Conservation (phyloP, 805 yeast species). For the Metschnikowia gruessii region DNA sequence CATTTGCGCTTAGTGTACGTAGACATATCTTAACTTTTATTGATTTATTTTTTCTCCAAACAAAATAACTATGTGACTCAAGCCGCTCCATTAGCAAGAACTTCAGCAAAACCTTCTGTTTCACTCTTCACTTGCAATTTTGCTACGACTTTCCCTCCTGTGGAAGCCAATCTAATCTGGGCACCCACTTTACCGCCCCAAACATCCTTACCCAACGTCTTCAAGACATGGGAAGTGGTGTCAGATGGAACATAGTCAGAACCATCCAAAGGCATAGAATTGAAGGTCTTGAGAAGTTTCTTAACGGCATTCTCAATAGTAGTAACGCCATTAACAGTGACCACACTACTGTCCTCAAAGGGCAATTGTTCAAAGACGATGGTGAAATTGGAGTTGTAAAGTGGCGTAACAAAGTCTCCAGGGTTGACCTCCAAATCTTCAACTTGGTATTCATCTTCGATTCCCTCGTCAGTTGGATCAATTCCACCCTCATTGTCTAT, state of each 20-base stretch:
- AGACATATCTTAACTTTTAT: neutral
- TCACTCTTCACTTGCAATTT: conserved; percentile 52
- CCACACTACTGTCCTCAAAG: conserved; percentile 59
- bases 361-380: conserved; percentile 70
- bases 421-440: conserved; percentile 72
- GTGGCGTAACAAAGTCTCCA: conserved; percentile 80
- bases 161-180: conserved; percentile 46
- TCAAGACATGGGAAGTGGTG: conserved; percentile 65
- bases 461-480: conserved; percentile 71
- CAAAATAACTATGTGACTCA: neutral
- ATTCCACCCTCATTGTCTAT: conserved; percentile 68
- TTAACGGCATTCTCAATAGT: conserved; percentile 44
- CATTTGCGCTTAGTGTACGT: neutral
- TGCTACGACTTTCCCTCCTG: conserved; percentile 58
- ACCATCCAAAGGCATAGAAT: conserved; percentile 63
- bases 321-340: conserved; percentile 51
- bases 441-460: conserved; percentile 89
- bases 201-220: conserved; percentile 76
- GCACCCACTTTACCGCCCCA: conserved; percentile 57
- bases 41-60: neutral
- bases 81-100: conserved; percentile 14
- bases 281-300: conserved; percentile 49
- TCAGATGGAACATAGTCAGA: conserved; percentile 61
- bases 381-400: conserved; percentile 74
- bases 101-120: conserved; percentile 31